Conservation (phyloP, 2,329 filamentous ascomycete genomes). For the Albophoma yamanashiensis region DNA sequence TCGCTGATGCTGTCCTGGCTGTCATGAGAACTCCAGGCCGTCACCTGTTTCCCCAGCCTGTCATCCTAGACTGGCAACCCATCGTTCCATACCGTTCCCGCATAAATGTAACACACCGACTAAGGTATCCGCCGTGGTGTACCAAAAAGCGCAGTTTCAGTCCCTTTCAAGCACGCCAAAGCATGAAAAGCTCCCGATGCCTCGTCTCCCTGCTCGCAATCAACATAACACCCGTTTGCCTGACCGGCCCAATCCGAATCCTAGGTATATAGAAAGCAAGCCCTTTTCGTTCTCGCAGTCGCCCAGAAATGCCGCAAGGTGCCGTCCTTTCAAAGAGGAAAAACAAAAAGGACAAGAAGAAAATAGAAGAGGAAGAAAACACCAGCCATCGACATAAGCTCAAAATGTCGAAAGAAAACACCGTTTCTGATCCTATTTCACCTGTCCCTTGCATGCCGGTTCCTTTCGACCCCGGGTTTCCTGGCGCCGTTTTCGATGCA, state of each 20-base stretch:
- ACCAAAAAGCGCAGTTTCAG: slow-evolving; percentile 8
- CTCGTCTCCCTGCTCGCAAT: slow-evolving; percentile 6
- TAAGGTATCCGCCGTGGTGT: slow-evolving; percentile 8
- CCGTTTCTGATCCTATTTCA: slow-evolving; percentile 1
- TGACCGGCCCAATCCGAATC: slow-evolving; percentile 7
- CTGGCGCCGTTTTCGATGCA: slow-evolving; percentile 13
- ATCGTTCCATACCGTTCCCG: background rate
- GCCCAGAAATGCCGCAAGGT: slow-evolving; percentile 9
- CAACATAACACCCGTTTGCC: slow-evolving; percentile 3
- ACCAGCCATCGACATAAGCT: slow-evolving; percentile 1
- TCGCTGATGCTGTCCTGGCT: background rate
- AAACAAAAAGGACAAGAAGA: background rate
- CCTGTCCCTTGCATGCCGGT: background rate
- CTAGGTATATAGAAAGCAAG: slow-evolving; percentile 10
- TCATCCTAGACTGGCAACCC: background rate
- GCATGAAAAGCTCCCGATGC: slow-evolving; percentile 7
- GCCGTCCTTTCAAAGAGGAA: slow-evolving; percentile 3
- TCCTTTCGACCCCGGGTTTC: slow-evolving; percentile 4
- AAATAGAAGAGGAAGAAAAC: too few relatives aligned
- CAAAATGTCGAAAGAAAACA: slow-evolving; percentile 6
- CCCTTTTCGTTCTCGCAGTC: slow-evolving; percentile 8
- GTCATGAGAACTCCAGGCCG: background rate
- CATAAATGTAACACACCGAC: slow-evolving; percentile 3
- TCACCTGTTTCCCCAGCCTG: background rate
- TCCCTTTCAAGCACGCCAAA: slow-evolving; percentile 7